Percentiles rank a stretch among this genome's conserved stretches.
phyloP scores from a whole-genome alignment of 2,329 filamentous ascomycete genomes.

The Fusarium tupiense region DNA sequence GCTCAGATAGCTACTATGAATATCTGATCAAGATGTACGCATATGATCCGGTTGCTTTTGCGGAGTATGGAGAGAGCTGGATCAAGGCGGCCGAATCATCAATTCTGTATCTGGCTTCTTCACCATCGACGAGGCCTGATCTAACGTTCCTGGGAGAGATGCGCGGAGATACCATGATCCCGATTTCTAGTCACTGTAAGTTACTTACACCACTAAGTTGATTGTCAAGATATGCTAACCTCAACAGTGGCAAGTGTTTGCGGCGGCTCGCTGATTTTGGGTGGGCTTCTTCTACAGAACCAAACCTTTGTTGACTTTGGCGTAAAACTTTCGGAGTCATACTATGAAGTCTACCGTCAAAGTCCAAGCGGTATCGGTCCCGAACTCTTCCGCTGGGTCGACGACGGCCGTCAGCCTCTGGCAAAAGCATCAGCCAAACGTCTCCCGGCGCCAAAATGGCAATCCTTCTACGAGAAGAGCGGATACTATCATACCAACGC shows the following conservation, averaged over 20 bases:
- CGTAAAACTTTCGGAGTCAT: not conserved
- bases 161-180: not conserved
- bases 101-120: constrained; percentile 1
- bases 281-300: not conserved
- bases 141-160: constrained; percentile 6
- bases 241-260: constrained; percentile 3
- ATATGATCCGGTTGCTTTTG: constrained; percentile 24
- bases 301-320: constrained; percentile 9
- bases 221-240: not conserved
- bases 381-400: constrained; percentile 34
- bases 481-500: constrained; percentile 20
- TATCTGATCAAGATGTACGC: constrained; percentile 40
- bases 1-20: constrained; percentile 36
- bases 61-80: not conserved
- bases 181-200: constrained; percentile 1
- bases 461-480: constrained; percentile 18
- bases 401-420: constrained; percentile 17
- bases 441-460: constrained; percentile 6
- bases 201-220: not conserved
- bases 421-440: constrained; percentile 17
- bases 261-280: not conserved
- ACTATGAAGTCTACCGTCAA: constrained; percentile 30
- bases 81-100: not conserved
- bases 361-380: constrained; percentile 27
- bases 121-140: not conserved